Conservation (phyloP, 495 filamentous ascomycete species). For the Talaromyces thailandensis region DNA sequence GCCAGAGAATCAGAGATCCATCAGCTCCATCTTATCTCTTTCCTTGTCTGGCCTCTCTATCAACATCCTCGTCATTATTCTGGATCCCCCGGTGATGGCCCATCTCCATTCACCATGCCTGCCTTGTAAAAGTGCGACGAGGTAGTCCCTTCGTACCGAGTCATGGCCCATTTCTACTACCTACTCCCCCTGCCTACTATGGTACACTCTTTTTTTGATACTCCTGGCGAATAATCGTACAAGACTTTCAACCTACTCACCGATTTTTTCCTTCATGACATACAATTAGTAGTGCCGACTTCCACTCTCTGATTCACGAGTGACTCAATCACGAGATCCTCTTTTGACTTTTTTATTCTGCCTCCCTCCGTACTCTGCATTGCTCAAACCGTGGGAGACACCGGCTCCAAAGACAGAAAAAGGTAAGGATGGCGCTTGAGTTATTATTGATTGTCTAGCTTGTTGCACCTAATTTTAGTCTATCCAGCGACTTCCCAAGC, state of each 20-base stretch:
- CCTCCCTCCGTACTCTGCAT: background rate
- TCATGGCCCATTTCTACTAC: background rate
- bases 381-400: background rate
- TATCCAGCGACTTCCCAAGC: background rate
- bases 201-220: background rate
- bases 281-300: background rate
- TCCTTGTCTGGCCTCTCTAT: background rate
- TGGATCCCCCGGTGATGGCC: background rate
- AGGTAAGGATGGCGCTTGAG: background rate
- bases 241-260: background rate
- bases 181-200: too few relatives aligned
- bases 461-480: background rate
- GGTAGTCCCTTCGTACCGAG: background rate
- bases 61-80: background rate
- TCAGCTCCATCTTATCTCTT: background rate
- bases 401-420: background rate
- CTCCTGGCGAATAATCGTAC: background rate
- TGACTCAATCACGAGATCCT: background rate
- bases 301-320: background rate
- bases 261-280: background rate
- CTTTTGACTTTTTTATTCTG: background rate
- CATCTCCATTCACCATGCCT: background rate
- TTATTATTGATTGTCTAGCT: background rate
- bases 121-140: background rate
- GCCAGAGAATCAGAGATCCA: background rate